Conservation (phyloP, 306 rosid genomes). For the Sicyos edulis region DNA sequence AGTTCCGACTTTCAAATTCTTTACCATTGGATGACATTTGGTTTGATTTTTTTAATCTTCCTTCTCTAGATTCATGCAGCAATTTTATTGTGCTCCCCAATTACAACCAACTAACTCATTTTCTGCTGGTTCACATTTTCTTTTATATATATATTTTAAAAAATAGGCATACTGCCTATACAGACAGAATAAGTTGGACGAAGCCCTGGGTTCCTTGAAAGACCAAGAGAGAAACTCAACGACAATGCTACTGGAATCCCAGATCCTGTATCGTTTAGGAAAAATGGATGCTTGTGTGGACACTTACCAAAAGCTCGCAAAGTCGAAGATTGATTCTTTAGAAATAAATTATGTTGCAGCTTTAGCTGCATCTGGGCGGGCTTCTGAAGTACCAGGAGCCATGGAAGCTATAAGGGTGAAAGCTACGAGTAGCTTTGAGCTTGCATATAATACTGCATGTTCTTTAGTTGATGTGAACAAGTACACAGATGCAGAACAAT, state of each 20-base stretch:
- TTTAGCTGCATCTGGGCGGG: conserved; percentile 75
- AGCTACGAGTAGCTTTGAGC: conserved; percentile 84
- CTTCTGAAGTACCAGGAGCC: conserved; percentile 70
- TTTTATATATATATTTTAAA: conserved; percentile 20
- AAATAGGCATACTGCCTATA: conserved; percentile 91
- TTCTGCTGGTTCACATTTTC: neutral
- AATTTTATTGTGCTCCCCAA: neutral
- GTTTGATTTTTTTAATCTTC: neutral
- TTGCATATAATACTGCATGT: conserved; percentile 92
- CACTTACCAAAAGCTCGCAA: conserved; percentile 75
- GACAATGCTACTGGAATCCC: conserved; percentile 72
- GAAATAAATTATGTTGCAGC: conserved; percentile 82
- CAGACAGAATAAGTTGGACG: conserved; percentile 84
- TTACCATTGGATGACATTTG: neutral
- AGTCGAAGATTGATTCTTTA: conserved; percentile 65
- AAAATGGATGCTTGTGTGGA: conserved; percentile 87
- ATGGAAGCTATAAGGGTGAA: conserved; percentile 64
- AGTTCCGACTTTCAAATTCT: neutral
- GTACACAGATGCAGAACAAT: conserved; percentile 81
- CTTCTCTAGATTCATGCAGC: neutral
- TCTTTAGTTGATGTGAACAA: conserved; percentile 63
- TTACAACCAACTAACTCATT: conserved; percentile 6
- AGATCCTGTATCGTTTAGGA: conserved; percentile 82
- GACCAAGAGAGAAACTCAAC: conserved; percentile 50
- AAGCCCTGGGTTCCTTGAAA: conserved; percentile 64